Conservation (phyloP, 192 early-diverging fungal genomes). For the Dispira parvispora region DNA sequence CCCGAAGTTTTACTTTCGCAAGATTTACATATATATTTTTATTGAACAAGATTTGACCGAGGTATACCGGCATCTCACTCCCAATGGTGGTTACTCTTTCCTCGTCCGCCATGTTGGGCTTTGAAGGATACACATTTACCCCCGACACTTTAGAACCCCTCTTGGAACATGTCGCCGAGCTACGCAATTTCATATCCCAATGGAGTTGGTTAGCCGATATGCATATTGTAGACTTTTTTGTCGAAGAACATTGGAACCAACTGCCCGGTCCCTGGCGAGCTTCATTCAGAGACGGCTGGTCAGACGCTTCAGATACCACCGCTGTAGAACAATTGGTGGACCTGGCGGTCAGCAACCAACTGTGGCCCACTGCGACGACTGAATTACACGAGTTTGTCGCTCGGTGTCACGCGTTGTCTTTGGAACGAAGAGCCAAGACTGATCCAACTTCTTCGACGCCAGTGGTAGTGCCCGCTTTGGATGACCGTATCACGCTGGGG, state of each 20-base stretch:
- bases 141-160: not conserved
- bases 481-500: conserved; percentile 20
- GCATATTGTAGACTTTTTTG: conserved; percentile 26
- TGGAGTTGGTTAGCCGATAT: conserved; percentile 19
- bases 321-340: conserved; percentile 13
- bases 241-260: conserved; percentile 16
- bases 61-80: too few species aligned
- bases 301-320: conserved; percentile 5
- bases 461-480: not conserved
- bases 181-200: not conserved
- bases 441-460: not conserved
- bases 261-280: conserved; percentile 21
- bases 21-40: too few species aligned
- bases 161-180: not conserved
- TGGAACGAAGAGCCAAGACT: not conserved
- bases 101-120: not conserved
- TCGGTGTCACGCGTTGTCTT: not conserved
- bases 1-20: too few species aligned
- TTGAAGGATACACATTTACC: not conserved
- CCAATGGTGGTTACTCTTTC: too few species aligned
- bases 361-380: not conserved
- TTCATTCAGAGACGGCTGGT: conserved; percentile 14
- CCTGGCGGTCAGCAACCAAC: conserved; percentile 13
- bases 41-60: too few species aligned
- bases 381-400: conserved; percentile 16